phyloP scores from a whole-genome alignment of 768 basidiomycete genomes.

The Mycena epipterygia region DNA sequence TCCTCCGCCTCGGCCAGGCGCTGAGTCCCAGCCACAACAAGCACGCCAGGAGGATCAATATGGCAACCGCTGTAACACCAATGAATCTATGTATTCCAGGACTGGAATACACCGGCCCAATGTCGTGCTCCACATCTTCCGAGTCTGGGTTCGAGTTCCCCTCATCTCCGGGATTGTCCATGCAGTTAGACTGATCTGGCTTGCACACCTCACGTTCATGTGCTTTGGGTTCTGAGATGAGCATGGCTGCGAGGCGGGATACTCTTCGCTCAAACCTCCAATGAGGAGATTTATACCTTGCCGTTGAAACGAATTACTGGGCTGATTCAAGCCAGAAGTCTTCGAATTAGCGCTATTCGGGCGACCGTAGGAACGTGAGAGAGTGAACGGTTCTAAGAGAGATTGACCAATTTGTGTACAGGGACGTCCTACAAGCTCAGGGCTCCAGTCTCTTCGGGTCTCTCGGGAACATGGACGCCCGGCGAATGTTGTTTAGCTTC shows the following conservation, averaged over 20 bases:
- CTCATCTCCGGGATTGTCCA: slow-evolving; percentile 40
- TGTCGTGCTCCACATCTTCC: slow-evolving; percentile 20
- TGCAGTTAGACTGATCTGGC: slow-evolving; percentile 10
- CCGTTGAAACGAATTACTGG: slow-evolving; percentile 17
- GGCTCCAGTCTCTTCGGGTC: slow-evolving; percentile 97
- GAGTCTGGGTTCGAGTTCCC: slow-evolving; percentile 30
- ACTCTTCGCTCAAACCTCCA: not conserved
- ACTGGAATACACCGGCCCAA: slow-evolving; percentile 41
- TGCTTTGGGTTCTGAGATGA: not conserved
- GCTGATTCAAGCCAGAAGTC: not conserved
- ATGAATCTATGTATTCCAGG: slow-evolving; percentile 59
- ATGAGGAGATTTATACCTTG: not conserved
- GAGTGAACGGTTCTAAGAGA: slow-evolving; percentile 12
- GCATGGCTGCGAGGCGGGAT: not conserved
- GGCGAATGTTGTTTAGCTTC: slow-evolving; percentile 94
- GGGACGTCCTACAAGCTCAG: slow-evolving; percentile 50
- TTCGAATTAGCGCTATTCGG: slow-evolving; percentile 25
- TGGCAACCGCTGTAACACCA: slow-evolving; percentile 58
- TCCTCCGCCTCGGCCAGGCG: slow-evolving; percentile 50
- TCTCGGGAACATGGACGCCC: slow-evolving; percentile 94
- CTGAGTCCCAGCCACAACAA: slow-evolving; percentile 54
- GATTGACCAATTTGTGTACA: slow-evolving; percentile 18
- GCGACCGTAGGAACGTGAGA: not conserved
- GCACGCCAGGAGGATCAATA: slow-evolving; percentile 49
- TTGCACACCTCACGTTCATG: slow-evolving; percentile 4